phyloP scores from a whole-genome alignment of 768 basidiomycete species.

The Phylloporus scabripes region DNA sequence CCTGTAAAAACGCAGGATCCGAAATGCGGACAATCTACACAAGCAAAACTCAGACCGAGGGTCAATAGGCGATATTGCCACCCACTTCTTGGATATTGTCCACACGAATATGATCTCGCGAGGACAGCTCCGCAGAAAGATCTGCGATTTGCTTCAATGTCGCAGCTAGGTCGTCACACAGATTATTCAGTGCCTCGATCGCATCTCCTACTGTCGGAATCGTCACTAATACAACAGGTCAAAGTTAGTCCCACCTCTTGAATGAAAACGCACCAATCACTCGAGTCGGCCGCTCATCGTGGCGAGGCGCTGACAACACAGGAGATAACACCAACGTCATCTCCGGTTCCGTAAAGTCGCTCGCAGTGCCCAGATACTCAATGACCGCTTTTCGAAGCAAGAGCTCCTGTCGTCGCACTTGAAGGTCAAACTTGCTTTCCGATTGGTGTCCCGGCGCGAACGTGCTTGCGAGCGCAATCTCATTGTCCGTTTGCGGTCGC shows the following conservation, averaged over 20 bases:
- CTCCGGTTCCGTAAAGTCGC: slow-evolving; percentile 75
- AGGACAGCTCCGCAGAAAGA: slow-evolving; percentile 63
- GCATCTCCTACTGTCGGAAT: slow-evolving; percentile 74
- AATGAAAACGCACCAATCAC: slow-evolving; percentile 46
- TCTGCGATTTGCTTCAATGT: slow-evolving; percentile 63
- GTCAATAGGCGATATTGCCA: background rate
- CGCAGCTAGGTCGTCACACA: slow-evolving; percentile 55
- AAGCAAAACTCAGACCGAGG: background rate
- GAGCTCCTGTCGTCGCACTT: slow-evolving; percentile 50
- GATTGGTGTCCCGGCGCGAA: slow-evolving; percentile 51
- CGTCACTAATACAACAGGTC: slow-evolving; percentile 43
- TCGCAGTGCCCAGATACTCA: slow-evolving; percentile 63
- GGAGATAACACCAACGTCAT: slow-evolving; percentile 70
- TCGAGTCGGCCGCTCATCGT: slow-evolving; percentile 52
- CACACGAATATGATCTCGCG: slow-evolving; percentile 64
- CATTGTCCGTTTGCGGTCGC: slow-evolving; percentile 60
- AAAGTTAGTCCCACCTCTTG: background rate
- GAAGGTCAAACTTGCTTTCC: slow-evolving; percentile 54
- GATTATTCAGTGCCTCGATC: slow-evolving; percentile 57
- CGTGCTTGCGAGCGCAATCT: slow-evolving; percentile 49
- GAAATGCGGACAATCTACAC: slow-evolving; percentile 44
- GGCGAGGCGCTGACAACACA: slow-evolving; percentile 49
- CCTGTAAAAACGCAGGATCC: slow-evolving; percentile 54
- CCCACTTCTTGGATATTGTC: slow-evolving; percentile 71
- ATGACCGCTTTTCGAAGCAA: slow-evolving; percentile 57